phyloP scores from a whole-genome alignment of 805 yeast species.

The Ogataea siamensis region DNA sequence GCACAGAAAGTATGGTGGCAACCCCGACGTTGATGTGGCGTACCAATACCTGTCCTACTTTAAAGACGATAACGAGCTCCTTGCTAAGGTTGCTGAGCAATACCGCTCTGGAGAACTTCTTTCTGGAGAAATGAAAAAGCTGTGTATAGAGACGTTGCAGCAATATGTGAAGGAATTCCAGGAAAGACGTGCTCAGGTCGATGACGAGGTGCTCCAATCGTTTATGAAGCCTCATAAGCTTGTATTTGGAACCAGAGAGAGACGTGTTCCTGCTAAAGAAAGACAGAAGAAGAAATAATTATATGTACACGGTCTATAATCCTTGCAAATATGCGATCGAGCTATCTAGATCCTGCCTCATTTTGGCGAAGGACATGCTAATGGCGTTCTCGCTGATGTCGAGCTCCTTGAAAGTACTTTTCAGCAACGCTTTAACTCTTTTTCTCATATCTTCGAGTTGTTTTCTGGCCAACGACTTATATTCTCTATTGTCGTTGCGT shows the following conservation, averaged over 20 bases:
- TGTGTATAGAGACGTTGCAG: slow-evolving; percentile 78
- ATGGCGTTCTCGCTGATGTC: slow-evolving; percentile 17
- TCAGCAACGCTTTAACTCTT: slow-evolving; percentile 21
- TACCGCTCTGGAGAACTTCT: slow-evolving; percentile 80
- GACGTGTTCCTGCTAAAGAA: slow-evolving; percentile 68
- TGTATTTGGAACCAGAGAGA: slow-evolving; percentile 68
- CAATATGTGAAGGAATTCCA: slow-evolving; percentile 81
- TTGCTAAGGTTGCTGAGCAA: slow-evolving; percentile 56
- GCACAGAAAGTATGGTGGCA: slow-evolving; percentile 86
- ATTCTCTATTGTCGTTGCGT: slow-evolving; percentile 19
- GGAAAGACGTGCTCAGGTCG: slow-evolving; percentile 64
- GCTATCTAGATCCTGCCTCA: slow-evolving; percentile 15
- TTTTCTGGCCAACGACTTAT: slow-evolving; percentile 14
- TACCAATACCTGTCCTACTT: slow-evolving; percentile 91
- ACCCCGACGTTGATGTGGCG: slow-evolving; percentile 94
- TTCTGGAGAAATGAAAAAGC: slow-evolving; percentile 90
- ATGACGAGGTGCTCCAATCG: slow-evolving; percentile 55
- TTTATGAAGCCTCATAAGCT: slow-evolving; percentile 87
- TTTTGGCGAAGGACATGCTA: slow-evolving; percentile 9
- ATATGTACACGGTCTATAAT: slow-evolving; percentile 8
- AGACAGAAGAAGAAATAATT: slow-evolving; percentile 35
- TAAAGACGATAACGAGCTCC: slow-evolving; percentile 80
- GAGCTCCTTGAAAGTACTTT: slow-evolving; percentile 21
- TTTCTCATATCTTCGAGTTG: slow-evolving; percentile 12
- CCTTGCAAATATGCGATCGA: slow-evolving; percentile 15